Evolutionary conservation across 2,329 filamentous ascomycete genomes (phyloP).

Genomic region (Lasiodiplodia hormozganensis): DNA sequence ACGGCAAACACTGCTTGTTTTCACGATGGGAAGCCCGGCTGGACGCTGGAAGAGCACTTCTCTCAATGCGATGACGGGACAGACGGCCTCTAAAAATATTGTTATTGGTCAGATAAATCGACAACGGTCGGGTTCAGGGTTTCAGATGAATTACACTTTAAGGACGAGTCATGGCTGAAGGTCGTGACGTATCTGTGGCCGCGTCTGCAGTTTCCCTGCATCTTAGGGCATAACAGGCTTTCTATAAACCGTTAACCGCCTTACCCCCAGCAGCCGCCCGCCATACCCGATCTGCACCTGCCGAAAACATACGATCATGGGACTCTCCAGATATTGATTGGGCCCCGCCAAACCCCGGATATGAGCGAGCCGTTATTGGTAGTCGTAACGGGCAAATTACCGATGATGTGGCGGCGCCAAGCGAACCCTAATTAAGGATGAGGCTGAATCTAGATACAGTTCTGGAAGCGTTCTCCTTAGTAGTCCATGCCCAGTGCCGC

Average conservation of each 20-base stretch:
- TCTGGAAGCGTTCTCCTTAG: not conserved
- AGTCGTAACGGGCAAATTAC: not conserved
- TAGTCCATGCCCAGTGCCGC: not conserved
- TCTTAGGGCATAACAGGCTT: not conserved
- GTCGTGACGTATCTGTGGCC: not conserved
- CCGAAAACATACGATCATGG: not conserved
- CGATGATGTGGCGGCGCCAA: not conserved
- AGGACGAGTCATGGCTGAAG: not conserved
- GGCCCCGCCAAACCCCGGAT: not conserved
- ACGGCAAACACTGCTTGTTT: conserved; percentile 8
- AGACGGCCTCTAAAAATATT: not conserved
- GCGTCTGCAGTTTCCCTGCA: not conserved
- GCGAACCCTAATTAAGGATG: not conserved
- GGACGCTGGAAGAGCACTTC: conserved; percentile 10
- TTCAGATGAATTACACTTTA: not conserved
- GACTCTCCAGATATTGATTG: not conserved
- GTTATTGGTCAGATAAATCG: not conserved
- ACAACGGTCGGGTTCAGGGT: not conserved
- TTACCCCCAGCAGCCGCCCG: not conserved
- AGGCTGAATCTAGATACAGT: not conserved
- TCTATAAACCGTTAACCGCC: not conserved
- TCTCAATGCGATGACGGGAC: not conserved
- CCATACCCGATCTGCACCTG: not conserved
- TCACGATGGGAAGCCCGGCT: conserved; percentile 4
- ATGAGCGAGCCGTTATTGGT: not conserved